phyloP scores from a whole-genome alignment of 257 asterid species.

The Haberlea rhodopensis region DNA sequence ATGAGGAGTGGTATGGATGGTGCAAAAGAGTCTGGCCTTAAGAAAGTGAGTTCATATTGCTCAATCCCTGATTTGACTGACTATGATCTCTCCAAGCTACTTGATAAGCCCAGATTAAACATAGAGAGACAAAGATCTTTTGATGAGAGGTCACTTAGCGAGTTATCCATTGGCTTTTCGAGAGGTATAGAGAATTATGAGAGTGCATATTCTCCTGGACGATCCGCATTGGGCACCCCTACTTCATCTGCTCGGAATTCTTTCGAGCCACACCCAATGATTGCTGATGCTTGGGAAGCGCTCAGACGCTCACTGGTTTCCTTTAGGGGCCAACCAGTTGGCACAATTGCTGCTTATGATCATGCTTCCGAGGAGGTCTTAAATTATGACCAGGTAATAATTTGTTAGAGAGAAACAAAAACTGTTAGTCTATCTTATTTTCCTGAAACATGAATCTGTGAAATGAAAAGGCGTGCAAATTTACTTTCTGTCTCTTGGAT shows the following conservation, averaged over 20 bases:
- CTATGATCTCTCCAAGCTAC: conserved; percentile 59
- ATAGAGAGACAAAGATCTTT: conserved; percentile 67
- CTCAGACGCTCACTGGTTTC: conserved; percentile 63
- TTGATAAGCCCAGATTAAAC: conserved; percentile 59
- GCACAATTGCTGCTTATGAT: conserved; percentile 82
- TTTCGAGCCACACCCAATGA: conserved; percentile 85
- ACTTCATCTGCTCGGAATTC: conserved; percentile 58
- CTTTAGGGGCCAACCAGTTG: conserved; percentile 78
- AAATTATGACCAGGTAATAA: conserved; percentile 74
- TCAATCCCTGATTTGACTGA: conserved; percentile 66
- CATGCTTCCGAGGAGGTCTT: conserved; percentile 82
- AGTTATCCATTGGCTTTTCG: conserved; percentile 55
- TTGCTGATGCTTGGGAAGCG: conserved; percentile 85
- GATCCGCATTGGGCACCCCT: conserved; percentile 55
- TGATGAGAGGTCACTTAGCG: conserved; percentile 75
- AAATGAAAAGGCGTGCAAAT: too few relatives aligned
- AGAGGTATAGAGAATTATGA: conserved; percentile 56
- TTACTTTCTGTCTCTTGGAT: not conserved
- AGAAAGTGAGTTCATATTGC: conserved; percentile 56
- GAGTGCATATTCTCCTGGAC: conserved; percentile 56
- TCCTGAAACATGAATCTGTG: not conserved
- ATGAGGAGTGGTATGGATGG: conserved; percentile 34
- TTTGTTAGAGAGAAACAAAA: not conserved
- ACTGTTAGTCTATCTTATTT: not conserved
- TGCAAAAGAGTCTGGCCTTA: conserved; percentile 39